Conservation (phyloP, 148 eudicot genomes). For the Fagopyrum homotropicum region DNA sequence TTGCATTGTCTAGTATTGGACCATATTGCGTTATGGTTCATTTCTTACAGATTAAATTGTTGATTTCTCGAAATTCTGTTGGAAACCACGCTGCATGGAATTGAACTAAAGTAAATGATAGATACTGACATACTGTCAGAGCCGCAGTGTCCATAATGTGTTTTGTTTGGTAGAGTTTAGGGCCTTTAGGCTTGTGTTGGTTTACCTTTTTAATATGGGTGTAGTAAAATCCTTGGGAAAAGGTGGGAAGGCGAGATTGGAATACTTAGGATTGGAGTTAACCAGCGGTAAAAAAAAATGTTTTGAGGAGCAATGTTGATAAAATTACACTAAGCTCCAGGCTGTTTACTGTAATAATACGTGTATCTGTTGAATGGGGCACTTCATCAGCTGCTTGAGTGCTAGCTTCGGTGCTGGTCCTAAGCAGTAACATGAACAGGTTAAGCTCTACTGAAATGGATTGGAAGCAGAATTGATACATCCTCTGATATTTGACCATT, state of each 20-base stretch:
- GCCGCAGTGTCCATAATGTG: neutral
- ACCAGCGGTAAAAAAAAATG: neutral
- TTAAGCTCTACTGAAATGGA: neutral
- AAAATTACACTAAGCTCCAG: neutral
- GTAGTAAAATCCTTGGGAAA: neutral
- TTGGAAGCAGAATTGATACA: neutral
- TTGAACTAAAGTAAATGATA: neutral
- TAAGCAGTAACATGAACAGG: neutral
- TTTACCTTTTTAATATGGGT: neutral
- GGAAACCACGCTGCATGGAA: slow-evolving; percentile 4
- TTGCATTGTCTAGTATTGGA: neutral
- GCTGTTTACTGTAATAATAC: neutral
- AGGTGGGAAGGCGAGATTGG: neutral
- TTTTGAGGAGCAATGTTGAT: neutral
- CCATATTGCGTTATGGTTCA: neutral
- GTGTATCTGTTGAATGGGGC: neutral
- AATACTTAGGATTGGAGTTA: neutral
- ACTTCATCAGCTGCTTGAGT: neutral
- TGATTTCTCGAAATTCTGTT: neutral
- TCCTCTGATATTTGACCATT: neutral
- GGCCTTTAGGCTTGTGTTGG: neutral
- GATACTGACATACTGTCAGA: neutral
- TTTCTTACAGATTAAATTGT: neutral
- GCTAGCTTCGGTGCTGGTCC: neutral
- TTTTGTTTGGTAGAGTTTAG: neutral